Evolutionary conservation across 2,329 filamentous ascomycete species (phyloP), one percentile per base, ranked within the genome.

Genomic region (Ceratocystis variospora): DNA sequence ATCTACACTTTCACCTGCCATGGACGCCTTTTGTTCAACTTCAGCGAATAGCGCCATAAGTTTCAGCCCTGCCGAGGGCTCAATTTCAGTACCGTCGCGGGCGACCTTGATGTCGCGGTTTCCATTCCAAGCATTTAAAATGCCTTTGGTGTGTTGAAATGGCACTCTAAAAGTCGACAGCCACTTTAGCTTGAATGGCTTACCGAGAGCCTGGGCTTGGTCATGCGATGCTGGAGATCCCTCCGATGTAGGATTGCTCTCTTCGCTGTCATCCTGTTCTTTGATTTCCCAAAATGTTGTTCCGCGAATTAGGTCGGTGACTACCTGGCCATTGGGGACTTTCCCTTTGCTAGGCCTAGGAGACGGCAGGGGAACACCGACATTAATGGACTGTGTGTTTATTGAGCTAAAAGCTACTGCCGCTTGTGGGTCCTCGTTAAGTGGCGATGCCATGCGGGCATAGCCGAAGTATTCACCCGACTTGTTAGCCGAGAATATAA

Each of bases 381-480:
- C 28, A 69, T 93, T 89, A 69, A 78, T 81, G 5, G 80, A 75
- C 12, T 80, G 76, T 68, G 88, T 85, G 6, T 81, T 79, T 70
- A 85, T 84, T 0, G 85, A 85, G 3, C 85, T 84, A 74, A 90
- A 87, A 72, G 88, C 81, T 62, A 89, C 84, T 0, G 85, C 83
- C 0, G 86, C 83, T 0, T 81, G 80, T 10, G 87, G 85, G 70
- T 96, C 88, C 65, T 92, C 83, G 70, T 88, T 86, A 71, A 96
- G 96, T 3, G 85, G 79, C 25, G 93, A 96, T 8, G 81, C 79
- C 93, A 97, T 97, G 46, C 88, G 85, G 22, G 92, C 93, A 72
- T 96, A 96, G 22, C 93, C 93, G 76, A 94, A 96, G 73, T 96
- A 97, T 75, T 96, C 93, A 12, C 93, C 93, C 0, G 93, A 96